Evolutionary conservation across 768 basidiomycete genomes (phyloP), one percentile per base, ranked within the genome.

Genomic region (Suillus plorans): DNA sequence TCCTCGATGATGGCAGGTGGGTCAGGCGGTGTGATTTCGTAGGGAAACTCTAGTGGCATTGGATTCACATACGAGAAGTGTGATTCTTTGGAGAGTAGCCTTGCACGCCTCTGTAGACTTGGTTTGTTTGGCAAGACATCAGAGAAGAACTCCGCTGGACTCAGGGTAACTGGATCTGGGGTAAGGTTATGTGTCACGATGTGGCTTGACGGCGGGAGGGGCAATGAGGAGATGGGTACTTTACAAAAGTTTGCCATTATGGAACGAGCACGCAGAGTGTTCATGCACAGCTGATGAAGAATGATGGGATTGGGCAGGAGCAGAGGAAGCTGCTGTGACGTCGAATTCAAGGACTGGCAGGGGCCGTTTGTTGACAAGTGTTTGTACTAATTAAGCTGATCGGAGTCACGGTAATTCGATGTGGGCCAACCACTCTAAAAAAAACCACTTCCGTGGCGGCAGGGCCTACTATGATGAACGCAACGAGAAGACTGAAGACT

Each of bases 31-130:
- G 82, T 78, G 31, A 97, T 87, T 39, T 87, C 80, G 75, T 90
- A 94, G 0, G 96, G 97, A 76, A 97, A 98, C 3, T 88, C 79
- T 0, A 91, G 66, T 10, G 94, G 93, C 67, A 94, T 84, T 0
- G 97, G 96, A 4, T 91, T 83, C 62, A 94, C 89, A 72, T 89
- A 87, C n/a, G 90, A 85, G 76, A 87, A 95, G 74, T 95, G 94
- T 5, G 84, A 84, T 47, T 82, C 73, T 0, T 80, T 72, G 0
- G 83, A 76, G 20, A 91, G 77, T 2, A 92, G 79, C 64, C 89
- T 84, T 44, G 89, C 82, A 62, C 92, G 84, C 22, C 91, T 86
- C 73, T 91, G 91, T 25, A 88, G 66, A 71, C 87, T 90, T 0
- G 93, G 92, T 2, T 75, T 80, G 41, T 60, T 72, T 8, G 70